Evolutionary conservation across 192 early-diverging fungal genomes (phyloP), one percentile per base, ranked within the genome.

Genomic region (Spizellomyces sp.): DNA sequence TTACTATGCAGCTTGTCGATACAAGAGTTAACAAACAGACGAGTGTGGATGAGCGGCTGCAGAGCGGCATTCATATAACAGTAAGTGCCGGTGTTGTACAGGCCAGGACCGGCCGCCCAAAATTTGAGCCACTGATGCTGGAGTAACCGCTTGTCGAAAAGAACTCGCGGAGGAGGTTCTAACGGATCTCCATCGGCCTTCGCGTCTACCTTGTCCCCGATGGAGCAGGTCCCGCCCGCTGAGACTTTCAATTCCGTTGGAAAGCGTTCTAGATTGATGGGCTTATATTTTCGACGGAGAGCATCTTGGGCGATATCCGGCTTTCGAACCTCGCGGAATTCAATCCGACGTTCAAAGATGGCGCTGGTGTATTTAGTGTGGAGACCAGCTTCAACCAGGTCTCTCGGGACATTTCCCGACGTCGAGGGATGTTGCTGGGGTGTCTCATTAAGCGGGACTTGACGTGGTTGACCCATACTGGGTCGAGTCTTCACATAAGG

Each of bases 321-420:
- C 22, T 12, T 12, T 10, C 15, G 12, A 36, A 22, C 59, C 27
- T 61, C 59, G 15, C 36, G n/a, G 59, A 61, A 61, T 27, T 17
- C 59, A 36, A 61, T 61, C 12, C 59, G 59, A 22, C 59, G 59
- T 12, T 22, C 59, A 27, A 61, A 12, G 15, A 61, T 2, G 59
- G 59, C 22, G 59, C 36, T 61, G 12, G 15, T 22, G 12, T 61
- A 22, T 54, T 54, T 54, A 36, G 27, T 36, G 27, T 36, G 27
- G 27, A 36, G 27, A 36, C 27, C 27, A 36, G 27, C 27, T 36
- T 36, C 27, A 36, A 36, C 27, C 27, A 36, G 27, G 27, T 36
- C 27, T 36, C 27, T 36, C 3, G 27, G 27, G 27, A 36, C 27
- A 36, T 36, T 36, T 36, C 0, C 27, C 27, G 27, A 36, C 27